Percentiles rank a stretch among this genome's conserved stretches.
Evolutionary conservation across 1,139 yeast genomes (phyloP).

Genomic region (Yamadazyma sp.): DNA sequence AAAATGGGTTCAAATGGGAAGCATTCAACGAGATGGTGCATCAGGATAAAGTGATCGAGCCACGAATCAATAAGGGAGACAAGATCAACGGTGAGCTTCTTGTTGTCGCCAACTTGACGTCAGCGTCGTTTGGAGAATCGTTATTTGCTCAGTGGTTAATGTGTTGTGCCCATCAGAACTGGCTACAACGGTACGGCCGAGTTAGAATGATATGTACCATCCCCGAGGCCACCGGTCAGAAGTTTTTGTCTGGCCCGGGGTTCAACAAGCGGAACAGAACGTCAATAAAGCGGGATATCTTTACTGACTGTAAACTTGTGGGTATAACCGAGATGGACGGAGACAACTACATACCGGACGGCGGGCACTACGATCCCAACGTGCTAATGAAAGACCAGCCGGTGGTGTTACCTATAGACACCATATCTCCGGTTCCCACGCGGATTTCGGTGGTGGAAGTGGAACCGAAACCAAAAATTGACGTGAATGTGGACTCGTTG

Average conservation of each 20-base stretch:
- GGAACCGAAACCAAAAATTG: constrained; percentile 43
- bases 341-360: constrained; percentile 24
- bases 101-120: constrained; percentile 63
- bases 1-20: constrained; percentile 68
- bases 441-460: constrained; percentile 56
- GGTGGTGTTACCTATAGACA: constrained; percentile 22
- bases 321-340: constrained; percentile 40
- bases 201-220: constrained; percentile 69
- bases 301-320: constrained; percentile 51
- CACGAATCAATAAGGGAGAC: constrained; percentile 38
- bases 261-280: constrained; percentile 52
- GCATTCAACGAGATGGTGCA: constrained; percentile 50
- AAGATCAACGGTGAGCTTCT: constrained; percentile 63
- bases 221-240: constrained; percentile 58
- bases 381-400: constrained; percentile 41
- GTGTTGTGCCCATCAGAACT: constrained; percentile 67
- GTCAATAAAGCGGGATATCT: constrained; percentile 60
- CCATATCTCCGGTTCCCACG: constrained; percentile 25
- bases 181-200: constrained; percentile 75
- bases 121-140: constrained; percentile 54
- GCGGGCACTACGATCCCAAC: constrained; percentile 38
- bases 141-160: constrained; percentile 74
- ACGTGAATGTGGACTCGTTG: constrained; percentile 54
- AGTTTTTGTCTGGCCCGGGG: constrained; percentile 55
- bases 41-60: constrained; percentile 39